A percentile compares a stretch with the other conserved stretches of the same genome.
phyloP scores from a whole-genome alignment of 1,284 basidiomycete genomes.

The Athelia sp. region DNA sequence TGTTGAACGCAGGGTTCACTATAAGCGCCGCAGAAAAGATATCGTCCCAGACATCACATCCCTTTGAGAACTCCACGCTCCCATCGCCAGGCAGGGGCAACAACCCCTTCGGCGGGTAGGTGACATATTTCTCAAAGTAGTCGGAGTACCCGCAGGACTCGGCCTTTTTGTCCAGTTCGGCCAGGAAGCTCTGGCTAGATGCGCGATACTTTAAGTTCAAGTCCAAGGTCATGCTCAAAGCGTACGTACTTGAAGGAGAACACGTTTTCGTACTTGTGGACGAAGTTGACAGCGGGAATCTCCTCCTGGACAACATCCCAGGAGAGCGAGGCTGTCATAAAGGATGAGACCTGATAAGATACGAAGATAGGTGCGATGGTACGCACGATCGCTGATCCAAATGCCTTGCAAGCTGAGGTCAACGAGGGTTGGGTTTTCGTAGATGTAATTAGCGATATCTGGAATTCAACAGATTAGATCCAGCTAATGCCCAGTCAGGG shows the following conservation, averaged over 20 bases:
- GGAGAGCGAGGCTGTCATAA: slow-evolving; percentile 42
- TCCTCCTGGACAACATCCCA: slow-evolving; percentile 59
- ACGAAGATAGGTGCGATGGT: slow-evolving; percentile 10
- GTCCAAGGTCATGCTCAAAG: not conserved
- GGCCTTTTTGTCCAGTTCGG: slow-evolving; percentile 48
- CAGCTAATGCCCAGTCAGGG: not conserved
- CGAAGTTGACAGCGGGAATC: slow-evolving; percentile 66
- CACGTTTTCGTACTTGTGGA: slow-evolving; percentile 62
- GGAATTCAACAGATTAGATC: slow-evolving; percentile 2
- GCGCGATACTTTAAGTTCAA: slow-evolving; percentile 11
- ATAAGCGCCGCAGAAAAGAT: slow-evolving; percentile 55
- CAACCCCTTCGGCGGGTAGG: slow-evolving; percentile 54
- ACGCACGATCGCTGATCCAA: slow-evolving; percentile 69
- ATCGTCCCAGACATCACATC: slow-evolving; percentile 63
- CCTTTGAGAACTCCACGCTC: slow-evolving; percentile 34
- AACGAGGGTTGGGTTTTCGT: slow-evolving; percentile 46
- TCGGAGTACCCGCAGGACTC: slow-evolving; percentile 56
- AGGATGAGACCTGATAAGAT: slow-evolving; percentile 7
- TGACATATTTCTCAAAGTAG: slow-evolving; percentile 58
- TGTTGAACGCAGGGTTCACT: slow-evolving; percentile 72
- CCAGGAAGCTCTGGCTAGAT: slow-evolving; percentile 55
- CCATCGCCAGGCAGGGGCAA: slow-evolving; percentile 54
- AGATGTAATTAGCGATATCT: slow-evolving; percentile 76
- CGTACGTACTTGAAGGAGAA: slow-evolving; percentile 62
- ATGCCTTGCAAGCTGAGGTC: slow-evolving; percentile 61